Percentiles rank a stretch among this genome's conserved stretches.
Conservation (phyloP, 768 basidiomycete genomes). For the Xerocomellus dryophilus region DNA sequence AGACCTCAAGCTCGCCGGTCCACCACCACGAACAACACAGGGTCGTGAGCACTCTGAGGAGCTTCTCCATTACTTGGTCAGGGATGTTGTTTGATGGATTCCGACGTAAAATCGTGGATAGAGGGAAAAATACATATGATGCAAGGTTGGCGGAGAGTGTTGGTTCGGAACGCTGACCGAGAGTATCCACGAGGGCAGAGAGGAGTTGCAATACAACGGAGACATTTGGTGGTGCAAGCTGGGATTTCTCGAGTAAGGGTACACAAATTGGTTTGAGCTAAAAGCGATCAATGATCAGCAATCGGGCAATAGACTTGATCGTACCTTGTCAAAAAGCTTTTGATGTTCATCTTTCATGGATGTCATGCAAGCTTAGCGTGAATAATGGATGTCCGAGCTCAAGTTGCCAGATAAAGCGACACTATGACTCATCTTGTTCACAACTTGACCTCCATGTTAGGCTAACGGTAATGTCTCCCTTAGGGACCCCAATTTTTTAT, state of each 20-base stretch:
- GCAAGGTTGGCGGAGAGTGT: conserved; percentile 58
- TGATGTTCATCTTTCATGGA: conserved; percentile 23
- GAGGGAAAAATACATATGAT: conserved; percentile 83
- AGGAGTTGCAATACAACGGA: conserved; percentile 51
- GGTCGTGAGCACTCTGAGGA: conserved; percentile 55
- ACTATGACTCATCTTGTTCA: not conserved
- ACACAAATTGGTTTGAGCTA: conserved; percentile 75
- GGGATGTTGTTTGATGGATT: conserved; percentile 68
- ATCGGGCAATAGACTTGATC: not conserved
- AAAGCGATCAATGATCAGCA: not conserved
- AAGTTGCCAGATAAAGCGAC: not conserved
- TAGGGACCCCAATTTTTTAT: not conserved
- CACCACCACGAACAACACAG: conserved; percentile 84
- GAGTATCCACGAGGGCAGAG: conserved; percentile 45
- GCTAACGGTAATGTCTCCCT: not conserved
- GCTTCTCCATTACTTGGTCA: conserved; percentile 73
- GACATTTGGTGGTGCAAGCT: conserved; percentile 55
- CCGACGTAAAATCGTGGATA: conserved; percentile 79
- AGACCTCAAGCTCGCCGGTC: conserved; percentile 64
- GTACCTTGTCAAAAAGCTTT: conserved; percentile 40
- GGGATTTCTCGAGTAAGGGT: conserved; percentile 69
- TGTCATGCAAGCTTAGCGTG: conserved; percentile 8
- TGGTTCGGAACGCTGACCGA: conserved; percentile 43
- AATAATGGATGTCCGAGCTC: not conserved
- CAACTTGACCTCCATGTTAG: conserved; percentile 1